Base-by-base conservation (phyloP, 2,329 filamentous ascomycete genomes). In the Leptosphaerulina australis region DNA sequence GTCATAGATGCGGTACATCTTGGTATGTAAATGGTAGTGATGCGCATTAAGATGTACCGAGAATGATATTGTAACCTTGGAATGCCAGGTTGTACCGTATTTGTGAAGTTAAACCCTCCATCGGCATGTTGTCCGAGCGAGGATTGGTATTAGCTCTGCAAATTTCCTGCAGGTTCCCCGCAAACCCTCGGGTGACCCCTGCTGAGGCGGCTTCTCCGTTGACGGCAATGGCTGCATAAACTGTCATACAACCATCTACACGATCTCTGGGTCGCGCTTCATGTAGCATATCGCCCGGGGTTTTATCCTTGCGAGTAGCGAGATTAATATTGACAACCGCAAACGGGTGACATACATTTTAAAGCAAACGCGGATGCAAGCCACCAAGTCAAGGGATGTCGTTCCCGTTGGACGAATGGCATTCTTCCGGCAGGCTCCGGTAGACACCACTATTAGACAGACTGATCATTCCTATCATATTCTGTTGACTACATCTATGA, bases 61-160 rank as follows among this genome's bases (percentile, higher is more conserved):
- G 18, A 11, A 14, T n/a, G 4, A 35, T 22, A 12, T 8, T 22
- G 18, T 9, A 17, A 33, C 28, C 37, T 38, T 15, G 28, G 31
- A 17, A 18, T 18, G 21, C 21, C 37, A 48, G 25, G 38, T 17
- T 20, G 14, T 15, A 21, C n/a, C 25, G 36, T 30, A 22, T 21
- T 15, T 17, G 14, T 39, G 15, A n/a, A 17, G n/a, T 28, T 18
- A 21, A 21, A 24, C 8, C 11, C 10, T 30, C 25, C 39, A 18
- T 38, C 44, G 34, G 41, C 37, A 24, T 44, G 14, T 43, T 24
- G 29, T 25, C 39, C 45, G 43, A 44, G 39, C 46, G 50, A 53
- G 46, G 38, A 28, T 53, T 38, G 26, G 38, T 36, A 52, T 52
- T 41, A 24, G 11, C 10, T 15, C n/a, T 45, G 37, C 41, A 39